Conservation (phyloP, 2,329 filamentous ascomycete species). For the Hyphodiscus sp. region DNA sequence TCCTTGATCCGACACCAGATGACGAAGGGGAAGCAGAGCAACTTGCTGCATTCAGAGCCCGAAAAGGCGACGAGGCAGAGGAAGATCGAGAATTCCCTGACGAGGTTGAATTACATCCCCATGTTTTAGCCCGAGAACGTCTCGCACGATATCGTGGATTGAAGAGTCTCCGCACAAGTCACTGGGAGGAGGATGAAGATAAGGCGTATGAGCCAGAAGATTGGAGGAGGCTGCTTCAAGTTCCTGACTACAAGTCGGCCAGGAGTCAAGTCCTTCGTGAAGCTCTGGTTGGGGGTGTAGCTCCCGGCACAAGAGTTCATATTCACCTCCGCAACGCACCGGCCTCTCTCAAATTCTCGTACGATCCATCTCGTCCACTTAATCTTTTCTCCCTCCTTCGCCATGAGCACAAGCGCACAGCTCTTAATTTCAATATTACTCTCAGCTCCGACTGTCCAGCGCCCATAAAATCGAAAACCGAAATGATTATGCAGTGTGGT, state of each 20-base stretch:
- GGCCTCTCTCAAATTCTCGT: constrained; percentile 44
- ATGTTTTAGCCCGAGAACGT: constrained; percentile 79
- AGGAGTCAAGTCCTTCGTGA: constrained; percentile 73
- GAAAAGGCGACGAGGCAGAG: constrained; percentile 71
- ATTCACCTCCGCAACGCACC: constrained; percentile 64
- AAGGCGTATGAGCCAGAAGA: constrained; percentile 80
- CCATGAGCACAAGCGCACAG: constrained; percentile 91
- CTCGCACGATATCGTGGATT: constrained; percentile 82
- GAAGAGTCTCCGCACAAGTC: constrained; percentile 82
- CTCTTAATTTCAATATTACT: constrained; percentile 83
- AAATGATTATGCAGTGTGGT: constrained; percentile 86
- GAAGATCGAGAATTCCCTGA: constrained; percentile 96
- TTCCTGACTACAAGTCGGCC: constrained; percentile 84
- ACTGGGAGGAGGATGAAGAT: constrained; percentile 87
- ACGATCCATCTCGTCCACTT: constrained; percentile 53
- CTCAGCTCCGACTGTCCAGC: constrained; percentile 69
- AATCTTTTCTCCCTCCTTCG: constrained; percentile 80
- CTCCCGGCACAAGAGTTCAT: constrained; percentile 74
- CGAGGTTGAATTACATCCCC: constrained; percentile 88
- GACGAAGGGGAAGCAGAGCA: constrained; percentile 75
- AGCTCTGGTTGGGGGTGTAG: constrained; percentile 80
- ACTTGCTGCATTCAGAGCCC: constrained; percentile 72
- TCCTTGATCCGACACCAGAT: constrained; percentile 67
- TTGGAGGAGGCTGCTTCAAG: constrained; percentile 77
- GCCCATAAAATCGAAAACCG: constrained; percentile 85